Evolutionary conservation across 2,329 filamentous ascomycete species (phyloP).

Genomic region (Penicillium vulpinum): DNA sequence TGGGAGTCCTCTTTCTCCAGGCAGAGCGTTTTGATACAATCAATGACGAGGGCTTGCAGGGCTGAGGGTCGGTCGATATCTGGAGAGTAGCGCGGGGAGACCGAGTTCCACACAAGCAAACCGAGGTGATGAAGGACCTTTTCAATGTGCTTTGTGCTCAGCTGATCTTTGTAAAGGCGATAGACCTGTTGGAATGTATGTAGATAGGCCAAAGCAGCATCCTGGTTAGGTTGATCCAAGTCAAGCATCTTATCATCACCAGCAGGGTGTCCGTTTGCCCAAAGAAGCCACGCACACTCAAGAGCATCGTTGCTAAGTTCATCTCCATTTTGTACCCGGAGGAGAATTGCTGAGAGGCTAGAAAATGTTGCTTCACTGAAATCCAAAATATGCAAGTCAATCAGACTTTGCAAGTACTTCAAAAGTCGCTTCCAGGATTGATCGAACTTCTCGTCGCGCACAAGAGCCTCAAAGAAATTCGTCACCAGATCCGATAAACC

Average conservation of each 20-base stretch:
- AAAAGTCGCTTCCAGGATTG: slow-evolving; percentile 75
- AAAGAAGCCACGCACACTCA: slow-evolving; percentile 66
- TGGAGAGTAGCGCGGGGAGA: slow-evolving; percentile 41
- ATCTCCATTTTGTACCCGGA: slow-evolving; percentile 46
- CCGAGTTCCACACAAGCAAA: slow-evolving; percentile 71
- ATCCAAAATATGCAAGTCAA: slow-evolving; percentile 65
- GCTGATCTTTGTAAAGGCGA: slow-evolving; percentile 64
- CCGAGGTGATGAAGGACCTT: slow-evolving; percentile 72
- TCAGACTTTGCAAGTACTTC: slow-evolving; percentile 63
- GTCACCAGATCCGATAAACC: slow-evolving; percentile 73
- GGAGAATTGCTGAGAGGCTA: slow-evolving; percentile 63
- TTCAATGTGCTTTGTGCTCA: slow-evolving; percentile 63
- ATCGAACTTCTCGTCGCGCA: slow-evolving; percentile 65
- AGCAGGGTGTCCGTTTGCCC: slow-evolving; percentile 65
- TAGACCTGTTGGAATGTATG: slow-evolving; percentile 75
- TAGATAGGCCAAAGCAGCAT: slow-evolving; percentile 82
- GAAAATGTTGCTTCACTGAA: slow-evolving; percentile 72
- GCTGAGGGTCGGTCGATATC: slow-evolving; percentile 42
- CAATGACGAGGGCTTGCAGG: slow-evolving; percentile 37
- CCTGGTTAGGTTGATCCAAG: slow-evolving; percentile 66
- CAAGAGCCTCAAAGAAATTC: slow-evolving; percentile 73
- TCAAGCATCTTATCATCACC: slow-evolving; percentile 45
- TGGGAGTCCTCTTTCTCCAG: slow-evolving; percentile 41
- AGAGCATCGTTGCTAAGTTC: slow-evolving; percentile 51
- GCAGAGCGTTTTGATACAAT: slow-evolving; percentile 39